Conservation (phyloP, 352 stramenopile species). For the Phytophthora fragariaefolia region DNA sequence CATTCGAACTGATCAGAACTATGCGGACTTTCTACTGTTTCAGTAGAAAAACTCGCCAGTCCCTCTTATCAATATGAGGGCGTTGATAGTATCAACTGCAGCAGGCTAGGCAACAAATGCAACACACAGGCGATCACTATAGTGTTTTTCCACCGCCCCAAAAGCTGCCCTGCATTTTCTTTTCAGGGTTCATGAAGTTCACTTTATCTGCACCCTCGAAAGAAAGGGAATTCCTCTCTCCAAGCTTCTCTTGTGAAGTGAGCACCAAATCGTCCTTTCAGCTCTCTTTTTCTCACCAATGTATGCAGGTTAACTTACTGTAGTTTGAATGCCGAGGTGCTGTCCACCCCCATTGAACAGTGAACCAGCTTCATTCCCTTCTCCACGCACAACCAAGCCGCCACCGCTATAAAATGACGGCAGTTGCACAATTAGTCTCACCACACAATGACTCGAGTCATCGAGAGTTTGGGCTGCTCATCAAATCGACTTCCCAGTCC, state of each 20-base stretch:
- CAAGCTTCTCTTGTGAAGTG: slow-evolving; percentile 2
- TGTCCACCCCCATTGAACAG: no score
- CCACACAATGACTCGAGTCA: background rate
- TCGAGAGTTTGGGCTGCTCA: background rate
- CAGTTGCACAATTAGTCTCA: slow-evolving; percentile 14
- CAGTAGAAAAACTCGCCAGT: no score
- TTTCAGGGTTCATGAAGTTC: slow-evolving; percentile 13
- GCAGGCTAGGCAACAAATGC: slow-evolving; percentile 13
- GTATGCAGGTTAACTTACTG: no score
- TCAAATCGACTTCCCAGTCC: slow-evolving; percentile 8
- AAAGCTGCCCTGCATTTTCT: background rate
- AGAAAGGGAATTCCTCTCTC: background rate
- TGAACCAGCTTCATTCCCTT: no score
- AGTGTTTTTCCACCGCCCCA: background rate
- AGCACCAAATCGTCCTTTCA: background rate
- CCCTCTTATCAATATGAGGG: background rate
- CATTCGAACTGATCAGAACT: no score
- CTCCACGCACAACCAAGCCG: slow-evolving; percentile 10
- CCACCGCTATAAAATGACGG: slow-evolving; percentile 17
- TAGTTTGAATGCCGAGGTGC: no score
- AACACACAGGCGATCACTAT: background rate
- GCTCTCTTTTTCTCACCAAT: background rate
- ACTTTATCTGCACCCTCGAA: slow-evolving; percentile 9
- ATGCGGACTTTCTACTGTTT: no score
- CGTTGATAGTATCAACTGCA: background rate